phyloP scores from a whole-genome alignment of 768 basidiomycete genomes.

The Podaxis mareebaensis region DNA sequence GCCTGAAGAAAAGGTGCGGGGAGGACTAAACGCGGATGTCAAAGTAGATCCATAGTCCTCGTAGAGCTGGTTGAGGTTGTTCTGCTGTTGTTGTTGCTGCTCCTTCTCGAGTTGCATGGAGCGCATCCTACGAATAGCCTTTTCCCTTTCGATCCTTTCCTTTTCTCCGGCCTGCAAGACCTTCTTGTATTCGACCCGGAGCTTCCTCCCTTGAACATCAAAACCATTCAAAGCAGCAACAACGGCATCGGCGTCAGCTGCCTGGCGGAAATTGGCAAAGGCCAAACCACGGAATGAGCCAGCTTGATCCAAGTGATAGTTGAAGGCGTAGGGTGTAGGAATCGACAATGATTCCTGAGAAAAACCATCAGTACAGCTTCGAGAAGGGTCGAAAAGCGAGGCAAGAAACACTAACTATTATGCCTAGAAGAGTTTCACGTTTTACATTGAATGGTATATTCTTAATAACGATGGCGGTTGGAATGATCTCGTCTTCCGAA shows the following conservation, averaged over 20 bases:
- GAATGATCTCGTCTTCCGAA: slow-evolving; percentile 90
- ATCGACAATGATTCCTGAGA: slow-evolving; percentile 84
- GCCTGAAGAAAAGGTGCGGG: slow-evolving; percentile 70
- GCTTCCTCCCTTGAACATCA: slow-evolving; percentile 93
- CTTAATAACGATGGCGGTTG: slow-evolving; percentile 99
- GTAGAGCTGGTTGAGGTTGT: slow-evolving; percentile 50
- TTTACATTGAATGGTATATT: slow-evolving; percentile 99
- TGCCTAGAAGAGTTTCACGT: slow-evolving; percentile 92
- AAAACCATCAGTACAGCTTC: slow-evolving; percentile 6
- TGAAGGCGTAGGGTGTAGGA: slow-evolving; percentile 98
- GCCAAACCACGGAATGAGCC: slow-evolving; percentile 97
- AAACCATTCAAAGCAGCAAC: slow-evolving; percentile 96
- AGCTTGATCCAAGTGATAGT: slow-evolving; percentile 96
- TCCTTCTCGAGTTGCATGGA: slow-evolving; percentile 95
- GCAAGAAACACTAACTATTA: slow-evolving; percentile 72
- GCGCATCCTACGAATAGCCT: slow-evolving; percentile 96
- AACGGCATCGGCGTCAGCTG: slow-evolving; percentile 91
- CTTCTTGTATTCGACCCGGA: slow-evolving; percentile 99
- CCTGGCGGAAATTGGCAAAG: slow-evolving; percentile 95
- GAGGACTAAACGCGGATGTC: slow-evolving; percentile 62
- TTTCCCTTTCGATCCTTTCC: slow-evolving; percentile 97
- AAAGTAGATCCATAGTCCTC: slow-evolving; percentile 76
- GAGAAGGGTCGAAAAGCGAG: slow-evolving; percentile 15
- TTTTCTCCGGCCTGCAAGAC: slow-evolving; percentile 99
- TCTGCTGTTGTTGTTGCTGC: slow-evolving; percentile 50